These are phyloP conservation scores for Sonneratia alba DNA, from an alignment of 345 rosid species.

Conservation along the genomic window DNA sequence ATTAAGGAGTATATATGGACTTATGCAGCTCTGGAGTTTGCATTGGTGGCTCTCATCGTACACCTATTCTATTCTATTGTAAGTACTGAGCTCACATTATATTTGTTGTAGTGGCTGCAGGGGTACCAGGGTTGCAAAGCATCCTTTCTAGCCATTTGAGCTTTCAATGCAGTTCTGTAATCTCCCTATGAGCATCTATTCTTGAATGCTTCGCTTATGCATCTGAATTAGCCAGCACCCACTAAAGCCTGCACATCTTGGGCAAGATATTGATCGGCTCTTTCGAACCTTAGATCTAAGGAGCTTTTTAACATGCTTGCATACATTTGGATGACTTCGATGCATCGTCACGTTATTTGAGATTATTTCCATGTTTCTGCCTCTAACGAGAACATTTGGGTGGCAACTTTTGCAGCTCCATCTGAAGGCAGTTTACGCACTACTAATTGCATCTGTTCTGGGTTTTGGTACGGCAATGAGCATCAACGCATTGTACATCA, in stretches of 20 bases:
- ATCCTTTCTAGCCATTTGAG: too few species aligned
- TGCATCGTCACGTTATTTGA: background rate
- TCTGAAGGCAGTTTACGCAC: conserved; percentile 47
- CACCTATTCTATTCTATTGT: conserved; percentile 56
- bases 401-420: conserved; percentile 40
- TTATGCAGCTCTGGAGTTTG: conserved; percentile 84
- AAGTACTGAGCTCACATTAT: conserved; percentile 17
- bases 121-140: too few species aligned
- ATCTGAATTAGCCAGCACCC: too few species aligned
- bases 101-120: too few species aligned
- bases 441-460: conserved; percentile 52
- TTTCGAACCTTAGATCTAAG: background rate
- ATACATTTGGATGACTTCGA: background rate
- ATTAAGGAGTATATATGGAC: conserved; percentile 85
- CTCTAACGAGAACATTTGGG: background rate
- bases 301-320: background rate
- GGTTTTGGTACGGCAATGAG: conserved; percentile 73
- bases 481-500: conserved; percentile 57
- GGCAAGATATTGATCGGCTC: background rate
- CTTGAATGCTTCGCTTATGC: too few species aligned
- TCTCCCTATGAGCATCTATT: too few species aligned
- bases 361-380: background rate
- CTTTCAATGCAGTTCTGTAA: too few species aligned
- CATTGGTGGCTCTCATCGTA: conserved; percentile 50
- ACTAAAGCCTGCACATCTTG: background rate